Evolutionary conservation across 768 basidiomycete genomes (phyloP).

Genomic region (Boletus coccyginus): DNA sequence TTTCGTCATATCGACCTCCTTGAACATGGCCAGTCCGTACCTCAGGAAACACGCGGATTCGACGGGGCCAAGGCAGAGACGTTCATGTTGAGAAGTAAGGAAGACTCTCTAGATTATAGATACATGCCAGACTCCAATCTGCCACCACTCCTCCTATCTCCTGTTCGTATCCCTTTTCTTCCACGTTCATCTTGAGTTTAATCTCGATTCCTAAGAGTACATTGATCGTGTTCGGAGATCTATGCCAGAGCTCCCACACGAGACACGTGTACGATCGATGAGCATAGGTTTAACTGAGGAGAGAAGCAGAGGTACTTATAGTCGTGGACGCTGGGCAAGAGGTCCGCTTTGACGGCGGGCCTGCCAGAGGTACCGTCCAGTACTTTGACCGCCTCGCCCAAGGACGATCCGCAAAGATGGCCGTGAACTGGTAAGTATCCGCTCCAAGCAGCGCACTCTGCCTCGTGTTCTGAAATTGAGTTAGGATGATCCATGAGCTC

Average conservation of each 20-base stretch:
- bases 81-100: slow-evolving; percentile 81
- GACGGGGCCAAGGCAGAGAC: slow-evolving; percentile 82
- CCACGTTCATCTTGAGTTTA: background rate
- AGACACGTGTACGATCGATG: slow-evolving; percentile 56
- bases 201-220: slow-evolving; percentile 68
- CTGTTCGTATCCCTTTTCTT: slow-evolving; percentile 34
- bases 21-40: slow-evolving; percentile 40
- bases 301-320: slow-evolving; percentile 76
- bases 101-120: slow-evolving; percentile 92
- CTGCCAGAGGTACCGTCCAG: slow-evolving; percentile 52
- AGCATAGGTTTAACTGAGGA: slow-evolving; percentile 52
- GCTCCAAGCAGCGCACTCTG: background rate
- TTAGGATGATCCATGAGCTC: slow-evolving; percentile 86
- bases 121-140: slow-evolving; percentile 99
- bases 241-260: slow-evolving; percentile 78
- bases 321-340: slow-evolving; percentile 64
- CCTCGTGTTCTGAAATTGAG: background rate
- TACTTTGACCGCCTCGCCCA: slow-evolving; percentile 76
- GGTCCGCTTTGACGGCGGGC: slow-evolving; percentile 59
- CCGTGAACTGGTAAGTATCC: slow-evolving; percentile 75
- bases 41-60: slow-evolving; percentile 90
- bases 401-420: slow-evolving; percentile 62
- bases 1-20: slow-evolving; percentile 69
- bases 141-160: slow-evolving; percentile 61
- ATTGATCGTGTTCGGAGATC: slow-evolving; percentile 47